Percentiles rank a stretch among this genome's conserved stretches.
Evolutionary conservation across 192 early-diverging fungal genomes (phyloP).

Genomic region (Coemansia sp.): DNA sequence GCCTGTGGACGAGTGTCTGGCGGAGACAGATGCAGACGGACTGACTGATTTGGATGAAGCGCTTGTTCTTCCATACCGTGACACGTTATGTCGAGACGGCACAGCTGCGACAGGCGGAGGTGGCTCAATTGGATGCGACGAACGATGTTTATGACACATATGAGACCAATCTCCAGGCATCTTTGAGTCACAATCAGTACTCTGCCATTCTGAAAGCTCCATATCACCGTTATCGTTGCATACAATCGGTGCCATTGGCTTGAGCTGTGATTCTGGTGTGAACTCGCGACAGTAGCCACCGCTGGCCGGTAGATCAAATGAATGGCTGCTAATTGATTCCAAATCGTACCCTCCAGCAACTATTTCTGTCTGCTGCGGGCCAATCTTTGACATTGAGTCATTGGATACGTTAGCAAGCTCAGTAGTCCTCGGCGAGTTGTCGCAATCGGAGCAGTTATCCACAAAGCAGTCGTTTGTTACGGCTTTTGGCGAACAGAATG

Average conservation of each 20-base stretch:
- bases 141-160: background rate
- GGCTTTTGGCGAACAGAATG: slow-evolving; percentile 10
- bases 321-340: slow-evolving; percentile 14
- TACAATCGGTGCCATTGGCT: background rate
- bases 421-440: background rate
- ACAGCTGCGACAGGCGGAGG: slow-evolving; percentile 20
- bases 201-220: slow-evolving; percentile 10
- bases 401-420: background rate
- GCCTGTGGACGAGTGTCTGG: slow-evolving; percentile 3
- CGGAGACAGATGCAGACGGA: background rate
- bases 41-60: background rate
- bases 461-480: slow-evolving; percentile 25
- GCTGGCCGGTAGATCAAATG: background rate
- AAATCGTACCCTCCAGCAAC: slow-evolving; percentile 18
- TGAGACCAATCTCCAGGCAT: slow-evolving; percentile 1
- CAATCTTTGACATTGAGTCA: slow-evolving; percentile 5
- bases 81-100: background rate
- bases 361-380: background rate
- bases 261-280: background rate
- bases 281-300: background rate
- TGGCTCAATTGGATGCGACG: slow-evolving; percentile 11
- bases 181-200: background rate
- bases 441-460: slow-evolving; percentile 1
- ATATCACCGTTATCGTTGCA: slow-evolving; percentile 9
- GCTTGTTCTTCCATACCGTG: background rate